Percentiles rank a stretch among this genome's conserved stretches.
Conservation (phyloP, 139 green algal species). For the Micromonas commoda region DNA sequence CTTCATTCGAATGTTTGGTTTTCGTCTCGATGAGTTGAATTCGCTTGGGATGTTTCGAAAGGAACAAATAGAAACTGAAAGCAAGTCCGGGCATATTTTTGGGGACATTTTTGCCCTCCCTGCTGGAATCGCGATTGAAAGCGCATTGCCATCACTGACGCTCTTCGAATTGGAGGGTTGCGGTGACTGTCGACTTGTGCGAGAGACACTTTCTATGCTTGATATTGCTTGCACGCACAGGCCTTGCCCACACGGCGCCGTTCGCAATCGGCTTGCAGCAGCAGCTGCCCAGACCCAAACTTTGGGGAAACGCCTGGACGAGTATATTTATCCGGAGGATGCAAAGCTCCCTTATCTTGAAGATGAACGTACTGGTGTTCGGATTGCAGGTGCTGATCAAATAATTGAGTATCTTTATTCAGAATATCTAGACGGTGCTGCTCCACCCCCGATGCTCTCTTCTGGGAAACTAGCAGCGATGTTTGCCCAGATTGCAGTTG, state of each 20-base stretch:
- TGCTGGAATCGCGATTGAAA: no score
- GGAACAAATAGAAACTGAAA: background rate
- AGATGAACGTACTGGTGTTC: background rate
- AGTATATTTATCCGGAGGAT: background rate
- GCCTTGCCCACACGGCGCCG: background rate
- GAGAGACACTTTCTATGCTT: slow-evolving; percentile 5
- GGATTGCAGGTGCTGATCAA: background rate
- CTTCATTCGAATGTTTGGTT: background rate
- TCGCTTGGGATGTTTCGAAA: background rate
- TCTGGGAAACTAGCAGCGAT: background rate
- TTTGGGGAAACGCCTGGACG: background rate
- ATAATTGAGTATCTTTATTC: slow-evolving; percentile 14
- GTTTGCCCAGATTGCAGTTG: background rate
- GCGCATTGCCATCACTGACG: background rate
- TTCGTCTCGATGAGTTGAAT: background rate
- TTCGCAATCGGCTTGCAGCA: background rate
- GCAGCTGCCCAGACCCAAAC: background rate
- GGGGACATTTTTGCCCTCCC: no score
- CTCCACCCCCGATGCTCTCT: background rate
- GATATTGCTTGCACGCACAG: background rate
- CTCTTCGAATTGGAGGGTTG: slow-evolving; percentile 6
- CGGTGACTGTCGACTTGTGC: background rate
- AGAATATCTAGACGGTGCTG: slow-evolving; percentile 9
- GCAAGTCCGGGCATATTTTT: background rate
- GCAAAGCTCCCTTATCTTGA: background rate